These are phyloP conservation scores for Diversispora epigaea DNA, from an alignment of 192 early-diverging fungal genomes.

Conservation along the genomic window DNA sequence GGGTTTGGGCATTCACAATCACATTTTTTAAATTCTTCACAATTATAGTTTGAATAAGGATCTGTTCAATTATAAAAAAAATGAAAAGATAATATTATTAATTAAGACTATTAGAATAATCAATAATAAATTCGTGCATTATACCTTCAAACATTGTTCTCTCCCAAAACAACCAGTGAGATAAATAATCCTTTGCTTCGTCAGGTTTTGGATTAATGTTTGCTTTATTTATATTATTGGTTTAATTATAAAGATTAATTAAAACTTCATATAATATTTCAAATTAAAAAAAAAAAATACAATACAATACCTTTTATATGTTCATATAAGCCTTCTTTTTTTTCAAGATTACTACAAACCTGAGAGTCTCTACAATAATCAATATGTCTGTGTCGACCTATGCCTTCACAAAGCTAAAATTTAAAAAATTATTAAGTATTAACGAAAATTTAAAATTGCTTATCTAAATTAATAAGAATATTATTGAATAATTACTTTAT, in stretches of 20 bases:
- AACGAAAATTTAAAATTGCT: not conserved
- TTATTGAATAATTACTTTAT: not conserved
- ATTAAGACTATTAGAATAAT: no score
- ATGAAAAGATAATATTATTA: not conserved
- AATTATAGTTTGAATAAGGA: slow-evolving; percentile 10
- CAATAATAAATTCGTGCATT: not conserved
- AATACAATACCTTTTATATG: slow-evolving; percentile 19
- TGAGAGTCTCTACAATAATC: slow-evolving; percentile 26
- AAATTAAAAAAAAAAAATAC: not conserved
- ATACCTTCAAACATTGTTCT: slow-evolving; percentile 32
- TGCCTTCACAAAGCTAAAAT: slow-evolving; percentile 19
- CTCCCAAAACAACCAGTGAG: slow-evolving; percentile 32
- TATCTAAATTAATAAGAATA: not conserved
- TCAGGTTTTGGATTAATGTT: slow-evolving; percentile 20
- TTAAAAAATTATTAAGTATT: not conserved
- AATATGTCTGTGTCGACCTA: slow-evolving; percentile 30
- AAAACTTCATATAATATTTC: not conserved
- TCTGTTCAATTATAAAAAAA: not conserved
- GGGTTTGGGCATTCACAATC: slow-evolving; percentile 17
- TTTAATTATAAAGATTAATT: not conserved
- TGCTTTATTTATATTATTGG: not conserved
- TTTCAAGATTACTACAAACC: not conserved
- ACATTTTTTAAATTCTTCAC: slow-evolving; percentile 24
- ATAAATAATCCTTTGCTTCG: slow-evolving; percentile 23
- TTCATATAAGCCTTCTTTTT: not conserved